These are phyloP conservation scores for Saturnispora kantuleensis DNA, from an alignment of 805 yeast species.

Conservation along the genomic window DNA sequence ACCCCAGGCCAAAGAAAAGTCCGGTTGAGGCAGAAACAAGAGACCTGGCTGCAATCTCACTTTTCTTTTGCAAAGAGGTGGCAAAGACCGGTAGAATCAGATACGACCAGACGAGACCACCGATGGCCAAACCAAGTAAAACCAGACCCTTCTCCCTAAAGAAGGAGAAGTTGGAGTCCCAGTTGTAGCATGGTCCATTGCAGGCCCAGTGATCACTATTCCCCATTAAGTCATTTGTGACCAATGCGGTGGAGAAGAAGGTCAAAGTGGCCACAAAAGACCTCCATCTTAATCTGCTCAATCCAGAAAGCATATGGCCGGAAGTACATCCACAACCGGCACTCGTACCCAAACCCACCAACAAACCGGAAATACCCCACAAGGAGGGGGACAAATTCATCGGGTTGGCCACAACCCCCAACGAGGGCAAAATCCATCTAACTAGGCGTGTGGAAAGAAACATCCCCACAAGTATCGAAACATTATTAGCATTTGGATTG, in stretches of 20 bases:
- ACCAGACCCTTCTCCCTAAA: slow-evolving; percentile 12
- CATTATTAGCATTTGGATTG: slow-evolving; percentile 19
- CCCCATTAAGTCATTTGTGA: slow-evolving; percentile 10
- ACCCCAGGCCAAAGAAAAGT: slow-evolving; percentile 35
- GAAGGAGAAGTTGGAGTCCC: slow-evolving; percentile 14
- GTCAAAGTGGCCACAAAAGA: slow-evolving; percentile 35
- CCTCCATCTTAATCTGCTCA: slow-evolving; percentile 36
- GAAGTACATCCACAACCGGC: slow-evolving; percentile 45
- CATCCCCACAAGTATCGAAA: slow-evolving; percentile 30
- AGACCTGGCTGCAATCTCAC: not conserved
- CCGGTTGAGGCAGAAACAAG: slow-evolving; percentile 19
- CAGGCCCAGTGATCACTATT: not conserved
- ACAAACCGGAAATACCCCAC: slow-evolving; percentile 27
- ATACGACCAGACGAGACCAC: slow-evolving; percentile 16
- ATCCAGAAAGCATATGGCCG: slow-evolving; percentile 44
- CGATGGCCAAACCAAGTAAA: slow-evolving; percentile 10
- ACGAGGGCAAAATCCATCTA: slow-evolving; percentile 20
- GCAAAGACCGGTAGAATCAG: slow-evolving; percentile 21
- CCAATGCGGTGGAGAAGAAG: slow-evolving; percentile 30
- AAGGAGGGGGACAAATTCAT: not conserved
- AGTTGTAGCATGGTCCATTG: slow-evolving; percentile 13
- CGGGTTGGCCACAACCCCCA: slow-evolving; percentile 10
- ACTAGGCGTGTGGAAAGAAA: slow-evolving; percentile 22
- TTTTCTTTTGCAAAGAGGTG: slow-evolving; percentile 4
- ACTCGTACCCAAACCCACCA: slow-evolving; percentile 40